Evolutionary conservation across 306 rosid species (phyloP).

Genomic region (Trifolium dubium): DNA sequence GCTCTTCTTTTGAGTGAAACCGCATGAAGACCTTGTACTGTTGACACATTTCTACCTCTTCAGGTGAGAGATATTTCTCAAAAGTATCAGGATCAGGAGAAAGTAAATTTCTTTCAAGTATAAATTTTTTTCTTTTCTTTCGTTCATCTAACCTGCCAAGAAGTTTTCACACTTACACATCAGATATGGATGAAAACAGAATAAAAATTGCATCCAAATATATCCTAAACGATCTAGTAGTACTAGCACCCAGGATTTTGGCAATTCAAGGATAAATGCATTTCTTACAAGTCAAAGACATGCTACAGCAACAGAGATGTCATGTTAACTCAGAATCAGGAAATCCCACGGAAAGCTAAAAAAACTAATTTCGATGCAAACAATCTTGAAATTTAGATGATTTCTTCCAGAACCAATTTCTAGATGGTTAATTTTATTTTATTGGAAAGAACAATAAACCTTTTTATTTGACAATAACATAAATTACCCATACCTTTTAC

Average conservation of each 20-base stretch:
- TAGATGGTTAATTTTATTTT: constrained; percentile 16
- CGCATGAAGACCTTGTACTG: constrained; percentile 75
- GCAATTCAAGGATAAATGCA: background rate
- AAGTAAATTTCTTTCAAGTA: constrained; percentile 84
- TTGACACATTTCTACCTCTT: constrained; percentile 70
- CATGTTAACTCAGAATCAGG: constrained; percentile 20
- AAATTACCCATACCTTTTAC: constrained; percentile 56
- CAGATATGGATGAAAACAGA: constrained; percentile 10
- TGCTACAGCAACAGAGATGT: background rate
- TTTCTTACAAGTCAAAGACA: constrained; percentile 27
- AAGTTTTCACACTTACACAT: constrained; percentile 32
- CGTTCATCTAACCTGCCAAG: constrained; percentile 89
- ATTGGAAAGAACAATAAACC: constrained; percentile 13
- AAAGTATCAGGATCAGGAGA: constrained; percentile 70
- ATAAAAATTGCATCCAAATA: background rate
- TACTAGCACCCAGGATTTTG: background rate
- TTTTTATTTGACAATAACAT: background rate
- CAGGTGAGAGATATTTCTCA: constrained; percentile 68
- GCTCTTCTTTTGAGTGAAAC: constrained; percentile 80
- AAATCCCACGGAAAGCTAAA: background rate
- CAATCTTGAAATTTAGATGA: constrained; percentile 18
- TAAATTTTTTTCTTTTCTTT: constrained; percentile 74
- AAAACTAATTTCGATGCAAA: constrained; percentile 1
- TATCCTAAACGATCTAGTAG: constrained; percentile 16
- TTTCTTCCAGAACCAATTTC: constrained; percentile 6